Evolutionary conservation across 768 basidiomycete genomes (phyloP).

Genomic region (Rhodotorula diobovata): DNA sequence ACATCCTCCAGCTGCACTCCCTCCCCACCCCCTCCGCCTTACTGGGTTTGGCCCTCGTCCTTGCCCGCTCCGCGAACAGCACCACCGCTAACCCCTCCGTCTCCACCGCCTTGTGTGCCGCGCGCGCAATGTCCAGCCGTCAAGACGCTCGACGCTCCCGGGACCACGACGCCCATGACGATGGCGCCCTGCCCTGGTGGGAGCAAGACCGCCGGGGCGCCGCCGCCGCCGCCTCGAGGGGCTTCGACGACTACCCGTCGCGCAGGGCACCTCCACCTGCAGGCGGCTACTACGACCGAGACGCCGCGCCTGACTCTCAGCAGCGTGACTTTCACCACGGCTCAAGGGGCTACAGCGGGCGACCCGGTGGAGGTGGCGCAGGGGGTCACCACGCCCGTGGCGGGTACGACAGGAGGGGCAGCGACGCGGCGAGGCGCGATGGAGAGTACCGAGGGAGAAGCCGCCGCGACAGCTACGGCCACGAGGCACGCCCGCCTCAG

Average conservation of each 20-base stretch:
- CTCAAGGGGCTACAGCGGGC: neutral
- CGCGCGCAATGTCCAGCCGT: neutral
- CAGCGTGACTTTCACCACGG: neutral
- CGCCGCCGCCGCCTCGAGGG: neutral
- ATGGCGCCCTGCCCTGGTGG: conserved; percentile 35
- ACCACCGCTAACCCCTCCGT: neutral
- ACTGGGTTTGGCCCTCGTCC: neutral
- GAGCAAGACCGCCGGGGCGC: conserved; percentile 11
- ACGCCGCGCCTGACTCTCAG: neutral
- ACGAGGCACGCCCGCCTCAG: neutral
- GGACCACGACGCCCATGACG: neutral
- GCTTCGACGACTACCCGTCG: neutral
- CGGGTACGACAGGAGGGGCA: neutral
- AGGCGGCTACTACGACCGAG: neutral
- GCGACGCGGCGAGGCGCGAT: neutral
- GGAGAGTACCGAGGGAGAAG: neutral
- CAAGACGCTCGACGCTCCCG: neutral
- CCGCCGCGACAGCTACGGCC: conserved; percentile 1
- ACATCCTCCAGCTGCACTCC: neutral
- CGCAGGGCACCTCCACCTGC: too few relatives aligned
- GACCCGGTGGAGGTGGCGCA: neutral
- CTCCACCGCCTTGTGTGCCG: neutral
- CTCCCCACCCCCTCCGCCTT: neutral
- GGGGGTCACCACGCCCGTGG: neutral
- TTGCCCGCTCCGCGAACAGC: neutral